Conservation (phyloP, 345 rosid genomes). For the Moricandia arvensis region DNA sequence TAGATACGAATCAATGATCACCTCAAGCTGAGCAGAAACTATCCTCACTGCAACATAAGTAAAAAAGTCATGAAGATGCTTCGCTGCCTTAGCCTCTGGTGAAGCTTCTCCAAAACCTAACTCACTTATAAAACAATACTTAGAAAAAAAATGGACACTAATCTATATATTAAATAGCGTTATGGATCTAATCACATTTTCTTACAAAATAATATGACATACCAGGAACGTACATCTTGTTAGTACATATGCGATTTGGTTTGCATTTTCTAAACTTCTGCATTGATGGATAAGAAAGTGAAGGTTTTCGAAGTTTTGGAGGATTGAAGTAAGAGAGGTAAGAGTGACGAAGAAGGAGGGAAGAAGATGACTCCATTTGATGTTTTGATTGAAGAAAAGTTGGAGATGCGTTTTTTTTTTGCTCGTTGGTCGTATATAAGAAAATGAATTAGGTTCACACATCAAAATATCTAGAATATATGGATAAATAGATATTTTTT, state of each 20-base stretch:
- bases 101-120: constrained; percentile 83
- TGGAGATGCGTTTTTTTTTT: background rate
- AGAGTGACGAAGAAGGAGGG: constrained; percentile 15
- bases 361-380: constrained; percentile 2
- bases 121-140: background rate
- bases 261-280: background rate
- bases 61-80: constrained; percentile 77
- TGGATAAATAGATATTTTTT: background rate
- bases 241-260: constrained; percentile 24
- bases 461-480: background rate
- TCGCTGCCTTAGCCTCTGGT: constrained; percentile 77
- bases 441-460: background rate
- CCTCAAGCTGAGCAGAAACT: constrained; percentile 80
- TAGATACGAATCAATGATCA: constrained; percentile 17
- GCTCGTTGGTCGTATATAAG: background rate
- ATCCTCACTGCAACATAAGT: constrained; percentile 73
- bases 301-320: constrained; percentile 14
- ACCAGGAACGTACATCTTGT: constrained; percentile 43
- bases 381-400: background rate
- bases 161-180: background rate
- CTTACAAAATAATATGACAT: background rate
- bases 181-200: background rate
- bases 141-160: background rate
- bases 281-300: constrained; percentile 1
- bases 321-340: constrained; percentile 24